These are phyloP conservation scores for Dimargaris xerosporica DNA, from an alignment of 192 early-diverging fungal species.

Conservation along the genomic window DNA sequence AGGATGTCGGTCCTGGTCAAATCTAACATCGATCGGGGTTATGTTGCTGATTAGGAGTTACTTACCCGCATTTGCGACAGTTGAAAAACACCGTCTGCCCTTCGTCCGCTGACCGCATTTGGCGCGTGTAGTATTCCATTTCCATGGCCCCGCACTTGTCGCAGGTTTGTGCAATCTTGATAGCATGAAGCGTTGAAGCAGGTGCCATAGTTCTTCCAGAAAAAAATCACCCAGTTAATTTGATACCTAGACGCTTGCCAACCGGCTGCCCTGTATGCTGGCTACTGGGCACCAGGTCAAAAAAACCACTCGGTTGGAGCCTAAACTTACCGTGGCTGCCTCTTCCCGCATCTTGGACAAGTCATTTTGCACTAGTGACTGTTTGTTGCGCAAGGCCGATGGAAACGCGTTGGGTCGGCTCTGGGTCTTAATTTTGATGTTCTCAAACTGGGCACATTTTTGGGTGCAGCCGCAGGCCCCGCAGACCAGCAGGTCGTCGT, in stretches of 20 bases:
- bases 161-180: constrained; percentile 86
- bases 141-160: constrained; percentile 83
- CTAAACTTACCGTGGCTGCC: constrained; percentile 29
- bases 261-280: background rate
- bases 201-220: constrained; percentile 16
- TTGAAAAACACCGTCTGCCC: constrained; percentile 99
- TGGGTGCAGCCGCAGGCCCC: constrained; percentile 59
- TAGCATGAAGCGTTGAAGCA: background rate
- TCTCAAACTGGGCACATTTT: constrained; percentile 50
- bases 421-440: constrained; percentile 64
- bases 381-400: constrained; percentile 51
- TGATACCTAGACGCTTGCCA: background rate
- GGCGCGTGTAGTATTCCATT: constrained; percentile 94
- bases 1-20: background rate
- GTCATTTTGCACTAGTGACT: constrained; percentile 43
- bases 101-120: constrained; percentile 96
- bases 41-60: background rate
- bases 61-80: constrained; percentile 89
- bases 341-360: constrained; percentile 18
- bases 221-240: constrained; percentile 5
- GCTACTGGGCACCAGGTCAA: background rate
- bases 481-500: constrained; percentile 68
- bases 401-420: constrained; percentile 65
- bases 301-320: background rate
- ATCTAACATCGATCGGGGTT: background rate